phyloP scores from a whole-genome alignment of 1,139 yeast species.

The Suhomyces taliae region DNA sequence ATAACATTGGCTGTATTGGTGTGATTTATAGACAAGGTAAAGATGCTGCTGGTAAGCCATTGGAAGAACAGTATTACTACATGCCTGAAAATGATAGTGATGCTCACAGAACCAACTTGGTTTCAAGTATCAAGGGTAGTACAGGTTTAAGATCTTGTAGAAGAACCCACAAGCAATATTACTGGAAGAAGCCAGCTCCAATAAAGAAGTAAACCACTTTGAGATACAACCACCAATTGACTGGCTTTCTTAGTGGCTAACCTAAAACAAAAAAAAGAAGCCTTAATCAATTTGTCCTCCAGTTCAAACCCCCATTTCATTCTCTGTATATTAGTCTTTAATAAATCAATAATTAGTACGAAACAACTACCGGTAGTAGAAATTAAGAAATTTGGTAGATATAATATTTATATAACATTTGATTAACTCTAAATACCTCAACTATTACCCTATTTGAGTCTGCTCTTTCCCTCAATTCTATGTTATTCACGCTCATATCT shows the following conservation, averaged over 20 bases:
- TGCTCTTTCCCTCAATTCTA: too few relatives aligned
- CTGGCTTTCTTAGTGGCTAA: too few relatives aligned
- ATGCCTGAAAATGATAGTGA: constrained; percentile 81
- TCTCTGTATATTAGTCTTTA: not conserved
- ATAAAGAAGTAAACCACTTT: constrained; percentile 31
- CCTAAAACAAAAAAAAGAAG: too few relatives aligned
- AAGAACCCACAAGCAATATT: constrained; percentile 89
- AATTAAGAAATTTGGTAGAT: too few relatives aligned
- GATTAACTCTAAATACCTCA: too few relatives aligned
- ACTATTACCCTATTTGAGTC: too few relatives aligned
- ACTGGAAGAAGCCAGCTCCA: constrained; percentile 75
- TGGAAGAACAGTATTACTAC: constrained; percentile 92
- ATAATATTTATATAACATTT: too few relatives aligned
- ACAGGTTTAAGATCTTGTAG: constrained; percentile 85
- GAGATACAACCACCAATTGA: too few relatives aligned
- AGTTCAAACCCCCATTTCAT: not conserved
- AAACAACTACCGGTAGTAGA: too few relatives aligned
- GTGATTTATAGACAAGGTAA: constrained; percentile 85
- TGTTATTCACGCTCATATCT: too few relatives aligned
- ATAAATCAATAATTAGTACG: not conserved
- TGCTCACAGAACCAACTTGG: constrained; percentile 63
- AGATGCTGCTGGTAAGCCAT: constrained; percentile 93
- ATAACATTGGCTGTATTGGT: constrained; percentile 64
- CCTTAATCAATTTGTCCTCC: not conserved
- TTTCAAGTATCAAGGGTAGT: constrained; percentile 76